Evolutionary conservation across 306 rosid genomes (phyloP).

Genomic region (Heteromeles arbutifolia): DNA sequence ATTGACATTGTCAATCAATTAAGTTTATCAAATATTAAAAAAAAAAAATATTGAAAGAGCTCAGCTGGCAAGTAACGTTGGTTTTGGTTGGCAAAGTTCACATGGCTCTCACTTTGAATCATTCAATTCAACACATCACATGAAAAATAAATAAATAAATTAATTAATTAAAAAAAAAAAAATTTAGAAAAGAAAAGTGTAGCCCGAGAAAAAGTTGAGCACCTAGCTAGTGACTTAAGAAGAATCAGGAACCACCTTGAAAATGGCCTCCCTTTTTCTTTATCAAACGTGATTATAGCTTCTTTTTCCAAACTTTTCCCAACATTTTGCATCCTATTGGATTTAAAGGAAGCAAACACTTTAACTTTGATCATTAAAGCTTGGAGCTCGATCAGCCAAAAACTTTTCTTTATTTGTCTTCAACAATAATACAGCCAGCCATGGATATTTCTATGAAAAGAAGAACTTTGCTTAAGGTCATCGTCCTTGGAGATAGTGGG

Average conservation of each 20-base stretch:
- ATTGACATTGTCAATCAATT: not conserved
- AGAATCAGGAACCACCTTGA: slow-evolving; percentile 30
- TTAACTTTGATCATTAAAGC: not conserved
- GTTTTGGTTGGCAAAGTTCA: slow-evolving; percentile 53
- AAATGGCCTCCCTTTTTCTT: slow-evolving; percentile 20
- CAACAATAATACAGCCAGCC: slow-evolving; percentile 1
- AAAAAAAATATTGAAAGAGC: slow-evolving; percentile 1
- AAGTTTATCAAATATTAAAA: not conserved
- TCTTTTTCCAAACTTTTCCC: slow-evolving; percentile 2
- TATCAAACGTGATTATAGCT: not conserved
- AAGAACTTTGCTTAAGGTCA: slow-evolving; percentile 76
- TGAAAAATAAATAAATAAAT: no score
- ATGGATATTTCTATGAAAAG: slow-evolving; percentile 52
- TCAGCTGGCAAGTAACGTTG: slow-evolving; percentile 52
- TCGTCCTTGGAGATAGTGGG: slow-evolving; percentile 96
- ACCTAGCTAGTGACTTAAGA: slow-evolving; percentile 9
- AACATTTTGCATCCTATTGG: not conserved
- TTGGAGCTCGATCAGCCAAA: not conserved
- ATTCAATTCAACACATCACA: slow-evolving; percentile 20
- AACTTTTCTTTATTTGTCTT: not conserved
- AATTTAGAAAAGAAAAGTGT: not conserved
- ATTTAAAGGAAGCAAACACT: not conserved
- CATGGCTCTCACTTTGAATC: slow-evolving; percentile 34
- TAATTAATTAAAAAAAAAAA: no score
- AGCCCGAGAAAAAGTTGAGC: slow-evolving; percentile 1